phyloP scores from a whole-genome alignment of 1,284 basidiomycete genomes.

The Peniophora sp. region DNA sequence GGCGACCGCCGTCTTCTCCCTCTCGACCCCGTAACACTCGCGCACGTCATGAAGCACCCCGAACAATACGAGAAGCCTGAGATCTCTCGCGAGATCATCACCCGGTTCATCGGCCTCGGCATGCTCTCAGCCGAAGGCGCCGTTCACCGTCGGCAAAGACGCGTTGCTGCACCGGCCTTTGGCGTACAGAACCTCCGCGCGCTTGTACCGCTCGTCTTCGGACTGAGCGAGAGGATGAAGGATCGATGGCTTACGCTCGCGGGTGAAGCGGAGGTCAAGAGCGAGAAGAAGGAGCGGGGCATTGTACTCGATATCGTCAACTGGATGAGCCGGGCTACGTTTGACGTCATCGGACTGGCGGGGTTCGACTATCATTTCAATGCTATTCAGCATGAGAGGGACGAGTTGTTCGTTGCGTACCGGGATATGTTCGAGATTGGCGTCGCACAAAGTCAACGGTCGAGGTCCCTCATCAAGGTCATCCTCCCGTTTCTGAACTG shows the following conservation, averaged over 20 bases:
- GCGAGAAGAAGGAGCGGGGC: conserved; percentile 13
- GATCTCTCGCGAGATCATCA: conserved; percentile 66
- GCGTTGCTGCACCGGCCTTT: conserved; percentile 71
- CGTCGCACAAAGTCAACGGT: conserved; percentile 43
- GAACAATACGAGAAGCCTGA: conserved; percentile 73
- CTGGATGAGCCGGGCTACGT: conserved; percentile 71
- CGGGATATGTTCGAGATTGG: conserved; percentile 75
- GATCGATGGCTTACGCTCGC: conserved; percentile 47
- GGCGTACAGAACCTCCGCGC: conserved; percentile 65
- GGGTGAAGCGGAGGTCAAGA: conserved; percentile 10
- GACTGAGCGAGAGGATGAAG: conserved; percentile 55
- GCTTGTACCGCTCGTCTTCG: conserved; percentile 62
- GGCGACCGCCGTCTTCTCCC: conserved; percentile 73
- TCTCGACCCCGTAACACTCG: conserved; percentile 63
- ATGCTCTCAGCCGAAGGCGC: conserved; percentile 72
- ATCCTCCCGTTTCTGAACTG: conserved; percentile 52
- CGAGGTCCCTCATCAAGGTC: conserved; percentile 42
- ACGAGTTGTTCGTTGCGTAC: conserved; percentile 70
- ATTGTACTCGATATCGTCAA: conserved; percentile 54
- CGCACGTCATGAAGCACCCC: conserved; percentile 61
- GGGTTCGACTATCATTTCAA: conserved; percentile 77
- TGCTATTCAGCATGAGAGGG: conserved; percentile 65
- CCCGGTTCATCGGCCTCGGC: conserved; percentile 67
- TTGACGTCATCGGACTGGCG: conserved; percentile 74
- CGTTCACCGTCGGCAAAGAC: conserved; percentile 66